Evolutionary conservation across 2,329 filamentous ascomycete species (phyloP).

Genomic region (Calycina marina): DNA sequence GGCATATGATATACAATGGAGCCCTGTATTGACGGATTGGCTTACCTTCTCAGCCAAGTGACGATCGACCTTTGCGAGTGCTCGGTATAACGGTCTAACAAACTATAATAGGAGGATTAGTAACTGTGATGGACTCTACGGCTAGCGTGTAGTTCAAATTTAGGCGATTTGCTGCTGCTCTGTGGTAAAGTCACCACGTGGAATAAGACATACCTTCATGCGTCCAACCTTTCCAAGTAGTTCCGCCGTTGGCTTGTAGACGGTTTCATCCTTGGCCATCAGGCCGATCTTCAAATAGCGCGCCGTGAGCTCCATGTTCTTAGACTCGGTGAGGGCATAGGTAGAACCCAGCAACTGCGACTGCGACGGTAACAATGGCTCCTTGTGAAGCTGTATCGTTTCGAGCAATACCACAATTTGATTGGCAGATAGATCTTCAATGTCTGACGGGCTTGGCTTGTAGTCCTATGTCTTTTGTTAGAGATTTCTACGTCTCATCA

Average conservation of each 20-base stretch:
- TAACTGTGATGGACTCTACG: neutral
- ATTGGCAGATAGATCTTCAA: conserved; percentile 64
- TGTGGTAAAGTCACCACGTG: neutral
- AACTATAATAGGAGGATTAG: conserved; percentile 40
- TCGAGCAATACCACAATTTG: conserved; percentile 89
- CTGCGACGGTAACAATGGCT: conserved; percentile 47
- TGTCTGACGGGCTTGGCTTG: conserved; percentile 51
- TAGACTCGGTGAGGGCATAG: conserved; percentile 59
- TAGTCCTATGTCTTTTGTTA: conserved; percentile 29
- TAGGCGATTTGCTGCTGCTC: no score
- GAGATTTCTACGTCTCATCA: neutral
- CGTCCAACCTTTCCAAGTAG: conserved; percentile 71
- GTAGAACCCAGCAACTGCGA: conserved; percentile 58
- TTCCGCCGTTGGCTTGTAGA: conserved; percentile 57
- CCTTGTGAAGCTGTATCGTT: conserved; percentile 51
- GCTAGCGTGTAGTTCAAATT: no score
- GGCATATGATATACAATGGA: neutral
- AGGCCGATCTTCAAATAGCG: conserved; percentile 72
- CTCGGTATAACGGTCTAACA: conserved; percentile 70
- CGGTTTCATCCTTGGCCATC: conserved; percentile 51
- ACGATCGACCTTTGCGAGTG: conserved; percentile 59
- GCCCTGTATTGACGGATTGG: no score
- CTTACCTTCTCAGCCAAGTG: conserved; percentile 47
- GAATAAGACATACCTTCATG: conserved; percentile 56
- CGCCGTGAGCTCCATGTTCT: conserved; percentile 75